A percentile compares a stretch with the other conserved stretches of the same genome.
Conservation (phyloP, 1,139 yeast genomes). For the Sugiyamaella novakii region DNA sequence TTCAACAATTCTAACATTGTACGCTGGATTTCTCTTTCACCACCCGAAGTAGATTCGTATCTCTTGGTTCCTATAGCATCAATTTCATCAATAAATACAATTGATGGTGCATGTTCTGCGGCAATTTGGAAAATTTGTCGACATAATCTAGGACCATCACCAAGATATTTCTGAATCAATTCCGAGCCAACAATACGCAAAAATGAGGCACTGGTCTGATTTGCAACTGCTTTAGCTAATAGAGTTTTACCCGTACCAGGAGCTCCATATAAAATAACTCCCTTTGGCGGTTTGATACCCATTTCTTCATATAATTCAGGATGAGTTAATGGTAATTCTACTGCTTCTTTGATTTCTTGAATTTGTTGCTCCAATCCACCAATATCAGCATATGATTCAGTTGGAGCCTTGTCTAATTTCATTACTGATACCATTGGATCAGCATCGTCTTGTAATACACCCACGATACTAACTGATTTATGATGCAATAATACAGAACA, state of each 20-base stretch:
- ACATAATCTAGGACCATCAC: slow-evolving; percentile 96
- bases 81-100: slow-evolving; percentile 97
- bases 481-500: slow-evolving; percentile 95
- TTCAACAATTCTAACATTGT: slow-evolving; percentile 96
- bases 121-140: slow-evolving; percentile 97
- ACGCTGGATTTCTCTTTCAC: slow-evolving; percentile 97
- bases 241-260: slow-evolving; percentile 99
- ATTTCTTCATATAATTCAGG: slow-evolving; percentile 98
- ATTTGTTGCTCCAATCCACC: slow-evolving; percentile 97
- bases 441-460: slow-evolving; percentile 94
- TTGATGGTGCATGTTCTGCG: slow-evolving; percentile 95
- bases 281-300: slow-evolving; percentile 99
- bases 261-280: slow-evolving; percentile 96
- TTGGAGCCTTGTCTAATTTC: slow-evolving; percentile 97
- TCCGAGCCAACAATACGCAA: slow-evolving; percentile 96
- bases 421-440: slow-evolving; percentile 98
- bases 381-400: slow-evolving; percentile 94
- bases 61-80: slow-evolving; percentile 99
- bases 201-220: slow-evolving; percentile 95
- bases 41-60: slow-evolving; percentile 94
- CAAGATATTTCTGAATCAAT: slow-evolving; percentile 92
- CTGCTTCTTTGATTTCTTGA: slow-evolving; percentile 97
- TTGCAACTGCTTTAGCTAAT: slow-evolving; percentile 97
- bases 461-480: slow-evolving; percentile 91
- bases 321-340: slow-evolving; percentile 94